Conservation (phyloP, 208 protist genomes). For the Kentomonas sorsogonicus region DNA sequence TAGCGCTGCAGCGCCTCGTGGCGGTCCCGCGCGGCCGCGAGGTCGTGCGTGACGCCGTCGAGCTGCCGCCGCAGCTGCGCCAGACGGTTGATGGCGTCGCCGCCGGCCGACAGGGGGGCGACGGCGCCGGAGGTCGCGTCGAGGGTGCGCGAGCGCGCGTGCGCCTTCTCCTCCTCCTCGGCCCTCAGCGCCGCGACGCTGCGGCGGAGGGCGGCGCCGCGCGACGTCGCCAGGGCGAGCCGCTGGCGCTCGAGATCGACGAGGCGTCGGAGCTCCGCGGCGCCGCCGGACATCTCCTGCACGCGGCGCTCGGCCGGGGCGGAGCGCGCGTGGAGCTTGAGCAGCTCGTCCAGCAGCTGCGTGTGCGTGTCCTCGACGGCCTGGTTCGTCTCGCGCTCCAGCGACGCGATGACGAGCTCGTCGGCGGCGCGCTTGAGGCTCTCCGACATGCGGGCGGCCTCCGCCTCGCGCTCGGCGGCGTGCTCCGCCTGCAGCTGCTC, state of each 20-base stretch:
- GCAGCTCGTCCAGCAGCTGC: too few species aligned
- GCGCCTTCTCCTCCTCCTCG: conserved; percentile 10
- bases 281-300: too few species aligned
- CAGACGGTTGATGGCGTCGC: conserved; percentile 27
- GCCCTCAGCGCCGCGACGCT: conserved; percentile 26
- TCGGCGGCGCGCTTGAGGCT: too few species aligned
- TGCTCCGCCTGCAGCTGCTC: too few species aligned
- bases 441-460: too few species aligned
- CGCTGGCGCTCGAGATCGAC: conserved; percentile 48
- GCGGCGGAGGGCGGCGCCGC: conserved; percentile 30
- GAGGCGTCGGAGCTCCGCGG: conserved; percentile 25
- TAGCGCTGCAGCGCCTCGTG: conserved; percentile 39
- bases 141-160: neutral
- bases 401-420: too few species aligned
- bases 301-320: too few species aligned
- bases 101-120: neutral
- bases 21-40: conserved; percentile 29
- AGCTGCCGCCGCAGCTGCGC: conserved; percentile 36
- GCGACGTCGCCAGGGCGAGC: conserved; percentile 29
- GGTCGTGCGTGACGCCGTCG: conserved; percentile 33
- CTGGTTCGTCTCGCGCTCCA: too few species aligned
- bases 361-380: too few species aligned
- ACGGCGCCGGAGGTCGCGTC: conserved; percentile 2
- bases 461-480: too few species aligned
- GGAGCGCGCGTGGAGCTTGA: too few species aligned